These are phyloP conservation scores for Corniculantispora saksenae DNA, from an alignment of 2,329 filamentous ascomycete genomes.

Conservation along the genomic window DNA sequence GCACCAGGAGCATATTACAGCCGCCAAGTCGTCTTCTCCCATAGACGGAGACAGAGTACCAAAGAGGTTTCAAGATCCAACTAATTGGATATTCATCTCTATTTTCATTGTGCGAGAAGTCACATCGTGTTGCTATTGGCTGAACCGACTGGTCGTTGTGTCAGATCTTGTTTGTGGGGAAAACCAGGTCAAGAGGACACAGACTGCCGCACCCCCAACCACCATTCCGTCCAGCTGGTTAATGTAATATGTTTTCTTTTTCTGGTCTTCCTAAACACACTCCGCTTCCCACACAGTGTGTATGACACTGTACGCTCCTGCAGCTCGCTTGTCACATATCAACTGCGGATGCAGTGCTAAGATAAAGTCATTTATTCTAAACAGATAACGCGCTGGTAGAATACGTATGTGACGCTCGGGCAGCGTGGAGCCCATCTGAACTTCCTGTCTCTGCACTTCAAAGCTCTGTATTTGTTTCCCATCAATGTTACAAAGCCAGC, in stretches of 20 bases:
- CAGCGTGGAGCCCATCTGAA: not conserved
- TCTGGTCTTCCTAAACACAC: not conserved
- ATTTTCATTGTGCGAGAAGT: too few relatives aligned
- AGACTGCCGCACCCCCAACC: not conserved
- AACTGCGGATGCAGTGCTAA: not conserved
- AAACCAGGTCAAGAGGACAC: not conserved
- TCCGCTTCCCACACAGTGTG: not conserved
- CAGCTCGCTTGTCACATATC: not conserved
- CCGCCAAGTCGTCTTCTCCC: too few relatives aligned
- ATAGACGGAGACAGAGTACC: too few relatives aligned
- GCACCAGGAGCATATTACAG: too few relatives aligned
- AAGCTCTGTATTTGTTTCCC: not conserved
- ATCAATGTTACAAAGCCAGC: not conserved
- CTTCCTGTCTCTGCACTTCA: not conserved
- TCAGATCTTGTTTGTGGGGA: not conserved
- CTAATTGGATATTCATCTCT: too few relatives aligned
- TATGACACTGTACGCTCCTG: not conserved
- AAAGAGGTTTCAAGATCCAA: too few relatives aligned
- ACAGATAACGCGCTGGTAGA: not conserved
- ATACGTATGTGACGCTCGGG: not conserved
- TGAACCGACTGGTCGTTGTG: not conserved
- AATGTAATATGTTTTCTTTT: not conserved
- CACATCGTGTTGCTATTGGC: not conserved
- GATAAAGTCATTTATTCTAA: conserved; percentile 3
- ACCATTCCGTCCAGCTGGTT: not conserved